phyloP scores from a whole-genome alignment of 768 basidiomycete genomes.

The Fomitopsis pulvina region DNA sequence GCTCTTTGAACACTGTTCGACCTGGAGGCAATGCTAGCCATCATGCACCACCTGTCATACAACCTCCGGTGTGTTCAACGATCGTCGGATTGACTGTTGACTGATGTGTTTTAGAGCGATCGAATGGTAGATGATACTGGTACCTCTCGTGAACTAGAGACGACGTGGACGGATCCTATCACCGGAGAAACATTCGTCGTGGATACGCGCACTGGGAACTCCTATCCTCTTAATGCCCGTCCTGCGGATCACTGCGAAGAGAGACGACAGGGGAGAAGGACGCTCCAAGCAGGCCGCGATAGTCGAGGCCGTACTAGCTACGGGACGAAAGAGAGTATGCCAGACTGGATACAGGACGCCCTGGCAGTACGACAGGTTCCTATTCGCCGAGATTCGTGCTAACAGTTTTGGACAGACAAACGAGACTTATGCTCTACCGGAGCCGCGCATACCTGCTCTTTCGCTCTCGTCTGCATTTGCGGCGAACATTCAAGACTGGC shows the following conservation, averaged over 20 bases:
- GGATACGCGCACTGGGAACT: constrained; percentile 67
- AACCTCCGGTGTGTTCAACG: background rate
- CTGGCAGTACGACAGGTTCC: constrained; percentile 37
- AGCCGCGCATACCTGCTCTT: constrained; percentile 40
- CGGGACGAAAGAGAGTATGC: constrained; percentile 27
- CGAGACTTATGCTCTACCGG: constrained; percentile 41
- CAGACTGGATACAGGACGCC: constrained; percentile 60
- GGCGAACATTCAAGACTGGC: background rate
- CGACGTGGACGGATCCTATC: constrained; percentile 57
- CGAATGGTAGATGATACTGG: background rate
- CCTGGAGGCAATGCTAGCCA: background rate
- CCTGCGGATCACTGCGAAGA: constrained; percentile 4
- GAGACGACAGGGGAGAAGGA: background rate
- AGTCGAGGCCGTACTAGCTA: constrained; percentile 6
- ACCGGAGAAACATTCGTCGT: constrained; percentile 55
- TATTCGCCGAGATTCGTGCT: background rate
- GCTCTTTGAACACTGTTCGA: background rate
- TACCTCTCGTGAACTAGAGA: constrained; percentile 4
- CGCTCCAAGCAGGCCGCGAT: background rate
- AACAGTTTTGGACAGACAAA: constrained; percentile 38
- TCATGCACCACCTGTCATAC: no score
- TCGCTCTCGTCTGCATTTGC: constrained; percentile 11
- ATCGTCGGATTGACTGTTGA: no score
- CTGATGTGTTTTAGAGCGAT: no score
- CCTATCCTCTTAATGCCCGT: constrained; percentile 31